Percentiles rank a stretch among this genome's conserved stretches.
phyloP scores from a whole-genome alignment of 345 rosid genomes.

The Gossypium sturtianum region DNA sequence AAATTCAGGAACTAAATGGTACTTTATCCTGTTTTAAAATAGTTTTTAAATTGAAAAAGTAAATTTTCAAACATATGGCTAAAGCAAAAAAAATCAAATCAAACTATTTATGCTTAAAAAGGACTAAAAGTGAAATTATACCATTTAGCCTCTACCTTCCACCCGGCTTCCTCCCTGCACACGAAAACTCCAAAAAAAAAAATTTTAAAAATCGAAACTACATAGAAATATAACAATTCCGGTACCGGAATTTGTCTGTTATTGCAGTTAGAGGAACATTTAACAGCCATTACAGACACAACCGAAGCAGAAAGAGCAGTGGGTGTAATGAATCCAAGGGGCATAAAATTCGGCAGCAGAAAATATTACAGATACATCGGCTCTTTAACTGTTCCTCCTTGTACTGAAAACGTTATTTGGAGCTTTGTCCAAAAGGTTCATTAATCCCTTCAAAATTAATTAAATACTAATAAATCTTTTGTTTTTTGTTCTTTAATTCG shows the following conservation, averaged over 20 bases:
- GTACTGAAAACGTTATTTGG: slow-evolving; percentile 72
- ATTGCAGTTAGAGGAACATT: slow-evolving; percentile 35
- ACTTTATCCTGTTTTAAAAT: too few relatives aligned
- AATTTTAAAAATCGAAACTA: too few relatives aligned
- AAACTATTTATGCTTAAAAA: too few relatives aligned
- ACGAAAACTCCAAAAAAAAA: too few relatives aligned
- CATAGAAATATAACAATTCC: too few relatives aligned
- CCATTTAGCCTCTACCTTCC: too few relatives aligned
- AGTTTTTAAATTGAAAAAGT: too few relatives aligned
- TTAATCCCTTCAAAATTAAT: not conserved
- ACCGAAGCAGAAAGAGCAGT: slow-evolving; percentile 21
- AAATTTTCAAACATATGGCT: too few relatives aligned
- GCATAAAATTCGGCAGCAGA: slow-evolving; percentile 46
- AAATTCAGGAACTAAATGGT: too few relatives aligned
- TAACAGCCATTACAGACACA: slow-evolving; percentile 28
- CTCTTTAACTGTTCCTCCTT: slow-evolving; percentile 88
- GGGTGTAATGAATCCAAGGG: slow-evolving; percentile 51
- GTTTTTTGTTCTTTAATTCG: not conserved
- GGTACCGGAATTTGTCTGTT: not conserved
- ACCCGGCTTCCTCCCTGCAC: too few relatives aligned
- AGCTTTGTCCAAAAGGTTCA: slow-evolving; percentile 53
- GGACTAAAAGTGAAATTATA: too few relatives aligned
- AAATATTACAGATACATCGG: slow-evolving; percentile 74
- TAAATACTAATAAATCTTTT: not conserved
- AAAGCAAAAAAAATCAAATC: too few relatives aligned